Conservation (phyloP, 768 basidiomycete genomes). For the Rhizopogon vulgaris region DNA sequence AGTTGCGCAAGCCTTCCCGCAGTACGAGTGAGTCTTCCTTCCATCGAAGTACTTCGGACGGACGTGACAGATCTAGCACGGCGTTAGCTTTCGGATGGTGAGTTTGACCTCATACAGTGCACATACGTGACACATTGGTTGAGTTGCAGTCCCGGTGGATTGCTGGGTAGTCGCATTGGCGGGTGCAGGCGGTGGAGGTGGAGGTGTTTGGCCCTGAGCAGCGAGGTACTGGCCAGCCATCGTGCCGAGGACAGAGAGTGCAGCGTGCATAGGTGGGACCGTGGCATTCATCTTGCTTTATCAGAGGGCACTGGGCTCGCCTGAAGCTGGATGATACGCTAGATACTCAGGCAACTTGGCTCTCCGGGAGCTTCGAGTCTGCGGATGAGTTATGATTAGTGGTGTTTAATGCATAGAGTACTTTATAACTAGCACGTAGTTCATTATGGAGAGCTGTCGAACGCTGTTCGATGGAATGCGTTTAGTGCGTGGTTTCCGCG, state of each 20-base stretch:
- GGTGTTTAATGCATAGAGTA: slow-evolving; percentile 4
- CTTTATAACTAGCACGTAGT: slow-evolving; percentile 19
- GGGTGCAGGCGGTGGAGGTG: slow-evolving; percentile 17
- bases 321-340: slow-evolving; percentile 3
- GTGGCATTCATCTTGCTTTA: slow-evolving; percentile 19
- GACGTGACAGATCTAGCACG: slow-evolving; percentile 43
- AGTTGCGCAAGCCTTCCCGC: slow-evolving; percentile 54
- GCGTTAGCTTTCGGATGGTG: slow-evolving; percentile 1
- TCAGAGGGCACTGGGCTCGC: slow-evolving; percentile 7
- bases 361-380: slow-evolving; percentile 25
- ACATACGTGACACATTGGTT: slow-evolving; percentile 48
- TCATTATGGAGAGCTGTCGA: slow-evolving; percentile 6
- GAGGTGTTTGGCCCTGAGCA: slow-evolving; percentile 19
- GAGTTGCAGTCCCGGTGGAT: slow-evolving; percentile 17
- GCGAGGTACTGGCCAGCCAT: slow-evolving; percentile 31
- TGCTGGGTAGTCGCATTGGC: slow-evolving; percentile 10
- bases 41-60: slow-evolving; percentile 55
- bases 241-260: slow-evolving; percentile 29
- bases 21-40: slow-evolving; percentile 49
- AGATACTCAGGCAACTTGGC: slow-evolving; percentile 8
- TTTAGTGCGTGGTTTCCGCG: slow-evolving; percentile 25
- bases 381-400: slow-evolving; percentile 35
- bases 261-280: slow-evolving; percentile 30
- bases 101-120: slow-evolving; percentile 1
- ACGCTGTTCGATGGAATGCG: slow-evolving; percentile 17